Percentiles rank a stretch among this genome's conserved stretches.
Conservation (phyloP, 2,329 filamentous ascomycete genomes). For the Pestalotiopsis sp. region DNA sequence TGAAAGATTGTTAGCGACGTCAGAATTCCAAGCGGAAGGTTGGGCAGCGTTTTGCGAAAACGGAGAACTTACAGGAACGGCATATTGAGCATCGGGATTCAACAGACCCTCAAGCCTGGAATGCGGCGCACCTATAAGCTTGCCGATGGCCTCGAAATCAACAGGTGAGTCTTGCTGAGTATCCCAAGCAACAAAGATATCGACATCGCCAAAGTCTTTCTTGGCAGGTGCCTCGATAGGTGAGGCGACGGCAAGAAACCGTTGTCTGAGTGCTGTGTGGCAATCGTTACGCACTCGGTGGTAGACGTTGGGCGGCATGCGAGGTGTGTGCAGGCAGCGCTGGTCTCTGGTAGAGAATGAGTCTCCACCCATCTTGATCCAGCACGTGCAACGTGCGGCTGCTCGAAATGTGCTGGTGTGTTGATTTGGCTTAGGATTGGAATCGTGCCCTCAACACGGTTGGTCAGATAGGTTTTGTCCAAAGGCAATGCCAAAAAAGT, state of each 20-base stretch:
- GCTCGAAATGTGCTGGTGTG: too few species aligned
- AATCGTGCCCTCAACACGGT: too few species aligned
- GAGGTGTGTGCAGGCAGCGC: constrained; percentile 1
- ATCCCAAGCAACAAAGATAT: constrained; percentile 12
- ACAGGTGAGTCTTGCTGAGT: background rate
- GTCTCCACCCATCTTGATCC: constrained; percentile 6
- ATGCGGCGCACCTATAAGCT: constrained; percentile 8
- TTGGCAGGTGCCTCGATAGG: constrained; percentile 10
- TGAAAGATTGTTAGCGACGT: background rate
- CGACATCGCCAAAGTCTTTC: constrained; percentile 9
- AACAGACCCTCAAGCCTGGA: background rate
- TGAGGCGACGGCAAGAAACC: constrained; percentile 10
- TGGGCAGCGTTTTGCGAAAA: background rate
- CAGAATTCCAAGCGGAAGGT: too few species aligned
- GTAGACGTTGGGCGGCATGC: constrained; percentile 13
- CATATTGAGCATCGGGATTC: background rate
- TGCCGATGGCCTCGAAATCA: constrained; percentile 5
- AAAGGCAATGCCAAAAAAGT: too few species aligned
- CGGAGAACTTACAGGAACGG: background rate
- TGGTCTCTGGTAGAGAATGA: background rate
- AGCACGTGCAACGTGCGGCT: background rate
- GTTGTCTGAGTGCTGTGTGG: constrained; percentile 2
- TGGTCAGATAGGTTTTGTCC: too few species aligned
- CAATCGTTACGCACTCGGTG: background rate
- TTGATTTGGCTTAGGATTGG: too few species aligned